phyloP scores from a whole-genome alignment of 169 alveolate species.

The Plasmodium fragile region DNA sequence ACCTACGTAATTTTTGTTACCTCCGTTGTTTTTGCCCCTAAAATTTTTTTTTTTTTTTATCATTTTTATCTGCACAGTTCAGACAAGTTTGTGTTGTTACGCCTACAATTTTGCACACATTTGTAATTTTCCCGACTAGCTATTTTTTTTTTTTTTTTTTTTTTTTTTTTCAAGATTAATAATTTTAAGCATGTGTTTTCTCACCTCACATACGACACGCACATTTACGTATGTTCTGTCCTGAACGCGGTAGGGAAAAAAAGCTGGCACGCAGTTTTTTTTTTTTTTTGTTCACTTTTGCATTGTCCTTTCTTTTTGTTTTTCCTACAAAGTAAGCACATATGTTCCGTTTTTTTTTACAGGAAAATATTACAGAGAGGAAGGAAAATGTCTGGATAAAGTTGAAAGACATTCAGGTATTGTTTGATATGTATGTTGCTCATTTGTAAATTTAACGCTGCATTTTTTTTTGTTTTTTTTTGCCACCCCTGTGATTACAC shows the following conservation, averaged over 20 bases:
- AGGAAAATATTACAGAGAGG: conserved; percentile 38
- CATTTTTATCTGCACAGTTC: neutral
- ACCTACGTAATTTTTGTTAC: conserved; percentile 33
- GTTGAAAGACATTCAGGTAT: conserved; percentile 63
- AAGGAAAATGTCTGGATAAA: conserved; percentile 43
- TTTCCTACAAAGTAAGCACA: neutral
- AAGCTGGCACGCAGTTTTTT: neutral
- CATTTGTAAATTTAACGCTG: neutral
- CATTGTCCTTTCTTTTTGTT: neutral
- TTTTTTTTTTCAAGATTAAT: conserved; percentile 31
- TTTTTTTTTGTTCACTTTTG: neutral
- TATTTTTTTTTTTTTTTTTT: conserved; percentile 32
- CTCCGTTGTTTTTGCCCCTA: neutral
- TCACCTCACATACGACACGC: conserved; percentile 53
- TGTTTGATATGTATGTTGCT: conserved; percentile 16
- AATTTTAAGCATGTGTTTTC: conserved; percentile 65
- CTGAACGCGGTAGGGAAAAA: conserved; percentile 26
- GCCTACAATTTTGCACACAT: neutral
- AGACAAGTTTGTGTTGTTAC: neutral
- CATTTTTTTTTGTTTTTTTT: conserved; percentile 1
- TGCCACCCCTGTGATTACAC: neutral
- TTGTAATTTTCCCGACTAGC: neutral
- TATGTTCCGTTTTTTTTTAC: neutral
- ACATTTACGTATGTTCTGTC: conserved; percentile 50
- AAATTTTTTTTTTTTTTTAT: neutral